These are phyloP conservation scores for Penicillium dipodomyicola DNA, from an alignment of 495 filamentous ascomycete genomes.

Conservation along the genomic window DNA sequence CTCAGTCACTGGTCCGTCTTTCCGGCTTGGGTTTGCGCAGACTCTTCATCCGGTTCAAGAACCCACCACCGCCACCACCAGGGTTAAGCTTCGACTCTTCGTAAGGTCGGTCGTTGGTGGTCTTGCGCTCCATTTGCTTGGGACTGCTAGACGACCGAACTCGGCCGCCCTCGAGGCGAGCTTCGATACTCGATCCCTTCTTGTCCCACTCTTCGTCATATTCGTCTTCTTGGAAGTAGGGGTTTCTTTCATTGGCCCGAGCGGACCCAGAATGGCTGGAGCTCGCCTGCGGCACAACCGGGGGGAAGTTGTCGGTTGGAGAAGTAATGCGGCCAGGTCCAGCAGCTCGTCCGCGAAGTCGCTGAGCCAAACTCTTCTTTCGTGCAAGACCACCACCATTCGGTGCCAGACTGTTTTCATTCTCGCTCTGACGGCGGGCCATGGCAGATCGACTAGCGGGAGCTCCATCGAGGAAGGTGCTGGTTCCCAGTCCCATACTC, in stretches of 20 bases:
- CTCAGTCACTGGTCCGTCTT: slow-evolving; percentile 39
- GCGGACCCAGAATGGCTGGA: slow-evolving; percentile 35
- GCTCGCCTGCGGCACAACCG: slow-evolving; percentile 28
- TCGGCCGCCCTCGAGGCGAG: slow-evolving; percentile 43
- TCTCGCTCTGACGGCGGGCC: slow-evolving; percentile 69
- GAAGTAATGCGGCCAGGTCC: slow-evolving; percentile 50
- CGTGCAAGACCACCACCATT: slow-evolving; percentile 72
- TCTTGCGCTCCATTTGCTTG: slow-evolving; percentile 63
- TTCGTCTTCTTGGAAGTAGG: slow-evolving; percentile 80
- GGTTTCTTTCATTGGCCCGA: slow-evolving; percentile 61
- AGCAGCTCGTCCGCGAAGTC: slow-evolving; percentile 60
- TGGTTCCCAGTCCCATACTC: slow-evolving; percentile 83
- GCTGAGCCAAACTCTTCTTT: slow-evolving; percentile 91
- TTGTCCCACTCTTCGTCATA: slow-evolving; percentile 71
- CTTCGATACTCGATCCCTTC: slow-evolving; percentile 60
- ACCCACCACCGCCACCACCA: slow-evolving; percentile 54
- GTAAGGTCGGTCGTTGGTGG: slow-evolving; percentile 62
- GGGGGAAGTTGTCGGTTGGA: slow-evolving; percentile 44
- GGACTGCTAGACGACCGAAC: slow-evolving; percentile 62
- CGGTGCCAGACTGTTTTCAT: slow-evolving; percentile 43
- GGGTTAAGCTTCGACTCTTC: slow-evolving; percentile 45
- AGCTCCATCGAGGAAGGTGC: slow-evolving; percentile 93
- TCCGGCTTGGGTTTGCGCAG: slow-evolving; percentile 61
- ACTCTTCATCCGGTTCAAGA: slow-evolving; percentile 85
- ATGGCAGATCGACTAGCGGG: slow-evolving; percentile 84